Evolutionary conservation across 805 yeast species (phyloP), one percentile per base, ranked within the genome.

Genomic region (Scheffersomyces spartinae): DNA sequence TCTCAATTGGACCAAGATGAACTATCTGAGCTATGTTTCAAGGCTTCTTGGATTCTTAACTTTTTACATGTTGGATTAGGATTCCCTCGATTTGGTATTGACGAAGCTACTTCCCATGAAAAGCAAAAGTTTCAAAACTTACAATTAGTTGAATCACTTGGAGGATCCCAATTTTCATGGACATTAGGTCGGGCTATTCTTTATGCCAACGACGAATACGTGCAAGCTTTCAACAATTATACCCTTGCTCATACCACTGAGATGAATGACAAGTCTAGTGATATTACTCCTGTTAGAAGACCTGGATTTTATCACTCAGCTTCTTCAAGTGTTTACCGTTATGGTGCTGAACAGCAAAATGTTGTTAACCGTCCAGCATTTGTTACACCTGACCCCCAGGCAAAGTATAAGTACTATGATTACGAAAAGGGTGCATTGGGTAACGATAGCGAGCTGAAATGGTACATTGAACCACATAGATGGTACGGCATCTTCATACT

Each of bases 1-100:
- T 27, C 37, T 3, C 62, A 56, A 18, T 32, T 64, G 13, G 40
- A 49, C 3, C 56, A 58, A 30, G 61, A 54, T 5, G 77, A 69
- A 18, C 43, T 71, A 8, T 45, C 68, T 1, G 68, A 66, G 25
- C 38, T 72, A 6, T 76, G 85, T 39, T 76, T 75, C 52, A 71
- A 68, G 37, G 58, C 79, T 0, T 58, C 71, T 3, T 75, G 79
- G 69, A 52, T 74, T 10, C 47, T 71, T 15, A 65, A 62, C 35
- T 58, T 76, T 12, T 47, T 74, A 16, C 80, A 74, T 38, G 52
- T 68, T 16, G 80, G 80, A 0, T 47, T 73, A 10, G 78, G 78
- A 1, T 68, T 74, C 39, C 72, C 75, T 9, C 44, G 71, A 25
- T 55, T 58, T 33, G 71, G 67, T 1, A 54, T 59, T 13, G 70